Evolutionary conservation across 768 basidiomycete species (phyloP).

Genomic region (Strobilomyces echinocephalus): DNA sequence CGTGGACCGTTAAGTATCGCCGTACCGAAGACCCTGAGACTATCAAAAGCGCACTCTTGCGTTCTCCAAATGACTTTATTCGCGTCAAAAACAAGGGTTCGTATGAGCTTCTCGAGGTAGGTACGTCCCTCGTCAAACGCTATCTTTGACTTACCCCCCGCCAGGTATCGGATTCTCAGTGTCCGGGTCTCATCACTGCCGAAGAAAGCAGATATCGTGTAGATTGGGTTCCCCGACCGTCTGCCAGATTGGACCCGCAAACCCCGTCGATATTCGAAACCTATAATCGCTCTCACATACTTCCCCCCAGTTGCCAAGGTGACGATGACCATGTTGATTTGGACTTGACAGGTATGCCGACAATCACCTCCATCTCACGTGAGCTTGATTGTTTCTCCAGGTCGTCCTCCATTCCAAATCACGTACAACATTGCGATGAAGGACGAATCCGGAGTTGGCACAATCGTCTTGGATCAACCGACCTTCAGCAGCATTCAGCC

Average conservation of each 20-base stretch:
- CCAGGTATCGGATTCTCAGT: constrained; percentile 80
- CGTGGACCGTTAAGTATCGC: constrained; percentile 82
- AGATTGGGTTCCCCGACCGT: constrained; percentile 76
- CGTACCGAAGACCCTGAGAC: constrained; percentile 41
- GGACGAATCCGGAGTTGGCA: constrained; percentile 63
- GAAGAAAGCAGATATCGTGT: constrained; percentile 65
- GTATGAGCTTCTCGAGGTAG: constrained; percentile 70
- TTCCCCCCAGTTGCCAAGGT: constrained; percentile 81
- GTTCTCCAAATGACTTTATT: constrained; percentile 67
- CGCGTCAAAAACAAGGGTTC: constrained; percentile 68
- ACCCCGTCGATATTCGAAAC: constrained; percentile 53
- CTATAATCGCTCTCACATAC: constrained; percentile 69
- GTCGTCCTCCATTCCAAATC: constrained; percentile 90
- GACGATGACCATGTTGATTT: constrained; percentile 75
- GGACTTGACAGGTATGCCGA: constrained; percentile 61
- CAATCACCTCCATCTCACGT: neutral
- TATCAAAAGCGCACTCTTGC: constrained; percentile 39
- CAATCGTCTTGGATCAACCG: constrained; percentile 67
- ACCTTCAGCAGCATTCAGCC: constrained; percentile 83
- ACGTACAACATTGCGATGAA: constrained; percentile 81
- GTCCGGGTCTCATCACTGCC: constrained; percentile 64
- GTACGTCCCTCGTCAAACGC: constrained; percentile 13
- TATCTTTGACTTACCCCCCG: neutral
- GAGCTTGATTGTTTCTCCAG: constrained; percentile 33
- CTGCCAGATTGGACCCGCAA: constrained; percentile 58